Evolutionary conservation across 108 stramenopile species (phyloP), one percentile per base, ranked within the genome.

Genomic region (Fragilariopsis cylindrus): DNA sequence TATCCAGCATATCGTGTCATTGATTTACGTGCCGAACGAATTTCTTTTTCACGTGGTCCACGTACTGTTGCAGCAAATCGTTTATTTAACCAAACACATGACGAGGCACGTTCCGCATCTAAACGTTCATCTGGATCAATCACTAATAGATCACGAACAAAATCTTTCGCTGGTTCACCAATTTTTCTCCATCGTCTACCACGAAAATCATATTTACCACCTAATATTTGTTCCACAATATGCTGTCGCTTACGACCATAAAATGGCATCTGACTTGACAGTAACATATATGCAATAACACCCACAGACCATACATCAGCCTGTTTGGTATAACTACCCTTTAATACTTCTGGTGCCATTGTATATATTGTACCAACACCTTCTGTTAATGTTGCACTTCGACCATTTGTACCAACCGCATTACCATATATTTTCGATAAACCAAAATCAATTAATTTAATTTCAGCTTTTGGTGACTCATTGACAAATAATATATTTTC

Each of bases 401-500:
- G 66, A 52, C 50, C 50, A 44, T 44, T 63, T 15, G 21, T 2
- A 50, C 50, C 18, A 30, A 30, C 2, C 1, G 30, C 30, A 30
- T 30, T 30, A 30, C 65, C 11, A 60, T 76, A 87, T 64, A 83
- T 81, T 49, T 87, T 90, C 41, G 83, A 81, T 64, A 97, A 73
- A 16, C 98, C 96, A 82, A 97, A 98, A 71, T 98, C 97, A 69
- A 98, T 94, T 54, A 98, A 53, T 53, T 88, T 91, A 49, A 91
- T 69, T 42, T 88, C 85, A 5, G 95, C 56, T 57, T 88, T 82
- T 55, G 74, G 71, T 6, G 69, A 56, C 5, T 64, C 56, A 48
- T 83, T 81, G 45, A 73, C 84, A 77, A 95, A 95, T 69, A 98
- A 77, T 42, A 98, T 81, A 65, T 97, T 97, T 54, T 96, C 96